These are phyloP conservation scores for Oryza meridionalis DNA, from an alignment of 176 grass and related monocot species.

Conservation along the genomic window DNA sequence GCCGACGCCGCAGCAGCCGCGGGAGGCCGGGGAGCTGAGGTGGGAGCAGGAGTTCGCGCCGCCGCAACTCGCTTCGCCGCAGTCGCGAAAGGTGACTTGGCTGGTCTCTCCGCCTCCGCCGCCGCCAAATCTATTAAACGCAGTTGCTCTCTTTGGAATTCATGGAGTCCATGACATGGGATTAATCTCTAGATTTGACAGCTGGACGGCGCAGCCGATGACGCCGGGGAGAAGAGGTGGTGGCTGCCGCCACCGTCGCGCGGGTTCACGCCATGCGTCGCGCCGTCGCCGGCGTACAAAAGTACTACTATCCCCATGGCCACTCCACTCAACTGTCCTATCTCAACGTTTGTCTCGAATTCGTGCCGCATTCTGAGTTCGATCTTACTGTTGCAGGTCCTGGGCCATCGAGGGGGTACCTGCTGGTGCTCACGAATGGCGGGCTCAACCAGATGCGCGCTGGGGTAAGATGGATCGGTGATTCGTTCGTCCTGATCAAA, in stretches of 20 bases:
- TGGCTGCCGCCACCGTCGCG: constrained; percentile 64
- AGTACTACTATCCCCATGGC: constrained; percentile 37
- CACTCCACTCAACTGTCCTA: not conserved
- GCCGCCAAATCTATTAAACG: not conserved
- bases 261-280: constrained; percentile 67
- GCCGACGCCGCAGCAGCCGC: constrained; percentile 39
- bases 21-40: constrained; percentile 64
- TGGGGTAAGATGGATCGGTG: constrained; percentile 62
- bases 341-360: not conserved
- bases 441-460: constrained; percentile 98
- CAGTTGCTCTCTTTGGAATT: not conserved
- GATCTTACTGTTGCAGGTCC: constrained; percentile 53
- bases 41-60: constrained; percentile 79
- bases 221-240: constrained; percentile 46
- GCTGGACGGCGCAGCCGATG: constrained; percentile 49
- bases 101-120: not conserved
- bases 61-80: constrained; percentile 65
- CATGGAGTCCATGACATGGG: constrained; percentile 36
- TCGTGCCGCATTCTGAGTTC: constrained; percentile 15
- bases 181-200: constrained; percentile 75
- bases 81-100: constrained; percentile 60
- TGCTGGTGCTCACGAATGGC: constrained; percentile 89
- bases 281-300: constrained; percentile 43
- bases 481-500: not conserved
- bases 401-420: constrained; percentile 60